Conservation (phyloP, 1,139 yeast genomes). For the Blastobotrys indianensis region DNA sequence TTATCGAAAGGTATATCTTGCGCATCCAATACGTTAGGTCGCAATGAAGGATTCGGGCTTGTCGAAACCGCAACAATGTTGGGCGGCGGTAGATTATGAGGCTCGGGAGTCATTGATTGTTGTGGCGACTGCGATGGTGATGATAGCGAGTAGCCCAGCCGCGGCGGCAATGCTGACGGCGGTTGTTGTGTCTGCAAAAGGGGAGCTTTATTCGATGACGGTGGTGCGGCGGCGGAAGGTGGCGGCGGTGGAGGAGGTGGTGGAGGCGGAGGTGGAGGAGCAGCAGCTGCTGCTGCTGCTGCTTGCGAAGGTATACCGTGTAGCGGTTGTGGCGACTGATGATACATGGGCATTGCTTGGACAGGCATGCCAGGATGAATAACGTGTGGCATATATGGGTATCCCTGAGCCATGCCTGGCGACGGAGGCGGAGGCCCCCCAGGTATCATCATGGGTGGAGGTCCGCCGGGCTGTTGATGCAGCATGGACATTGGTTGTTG, state of each 20-base stretch:
- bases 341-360: constrained; percentile 4
- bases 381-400: neutral
- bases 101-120: neutral
- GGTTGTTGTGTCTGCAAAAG: neutral
- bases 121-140: neutral
- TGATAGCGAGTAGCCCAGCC: neutral
- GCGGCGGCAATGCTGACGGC: neutral
- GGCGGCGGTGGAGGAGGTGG: neutral
- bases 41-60: constrained; percentile 3
- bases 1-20: constrained; percentile 26
- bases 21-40: constrained; percentile 12
- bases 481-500: neutral
- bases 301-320: neutral
- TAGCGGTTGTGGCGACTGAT: neutral
- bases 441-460: too few species aligned
- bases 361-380: constrained; percentile 4
- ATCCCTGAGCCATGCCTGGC: neutral
- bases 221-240: neutral
- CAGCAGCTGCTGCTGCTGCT: neutral
- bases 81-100: constrained; percentile 3
- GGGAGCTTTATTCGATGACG: neutral
- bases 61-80: constrained; percentile 6
- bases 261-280: neutral
- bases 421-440: neutral
- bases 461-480: constrained; percentile 1